Conservation (phyloP, 495 filamentous ascomycete genomes). For the Parachaetomium inaequale region DNA sequence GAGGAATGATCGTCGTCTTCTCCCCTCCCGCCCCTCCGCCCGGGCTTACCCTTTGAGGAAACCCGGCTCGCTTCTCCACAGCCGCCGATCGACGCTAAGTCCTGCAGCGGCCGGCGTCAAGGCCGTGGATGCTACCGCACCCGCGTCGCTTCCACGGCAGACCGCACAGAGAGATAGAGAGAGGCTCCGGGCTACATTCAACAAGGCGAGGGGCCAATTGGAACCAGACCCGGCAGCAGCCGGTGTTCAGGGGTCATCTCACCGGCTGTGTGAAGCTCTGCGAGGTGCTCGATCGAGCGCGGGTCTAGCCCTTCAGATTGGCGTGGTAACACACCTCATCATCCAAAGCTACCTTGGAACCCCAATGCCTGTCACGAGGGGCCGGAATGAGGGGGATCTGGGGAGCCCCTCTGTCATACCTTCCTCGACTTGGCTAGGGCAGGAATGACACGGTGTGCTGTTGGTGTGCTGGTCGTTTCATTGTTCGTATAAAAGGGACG, state of each 20-base stretch:
- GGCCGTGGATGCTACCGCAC: background rate
- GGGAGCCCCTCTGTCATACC: background rate
- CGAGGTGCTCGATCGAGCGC: background rate
- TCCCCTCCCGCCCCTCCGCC: background rate
- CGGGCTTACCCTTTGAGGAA: conserved; percentile 5
- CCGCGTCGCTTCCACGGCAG: background rate
- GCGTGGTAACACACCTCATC: background rate
- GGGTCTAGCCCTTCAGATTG: background rate
- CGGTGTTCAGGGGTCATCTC: background rate
- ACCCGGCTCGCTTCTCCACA: conserved; percentile 8
- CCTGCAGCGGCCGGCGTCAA: background rate
- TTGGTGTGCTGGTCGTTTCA: background rate
- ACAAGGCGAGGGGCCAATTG: background rate
- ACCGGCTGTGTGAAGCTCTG: conserved; percentile 6
- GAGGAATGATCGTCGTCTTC: background rate
- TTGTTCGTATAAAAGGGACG: background rate
- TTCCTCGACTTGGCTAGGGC: conserved; percentile 8
- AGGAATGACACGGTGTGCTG: background rate
- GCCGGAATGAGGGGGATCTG: background rate
- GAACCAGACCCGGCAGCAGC: background rate
- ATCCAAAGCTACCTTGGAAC: background rate
- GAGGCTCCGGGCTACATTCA: background rate
- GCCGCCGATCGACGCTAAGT: conserved; percentile 8
- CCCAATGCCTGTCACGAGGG: background rate
- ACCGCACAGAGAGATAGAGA: background rate